These are phyloP conservation scores for Centaurea solstitialis DNA, from an alignment of 129 eudicot genomes.

Conservation along the genomic window DNA sequence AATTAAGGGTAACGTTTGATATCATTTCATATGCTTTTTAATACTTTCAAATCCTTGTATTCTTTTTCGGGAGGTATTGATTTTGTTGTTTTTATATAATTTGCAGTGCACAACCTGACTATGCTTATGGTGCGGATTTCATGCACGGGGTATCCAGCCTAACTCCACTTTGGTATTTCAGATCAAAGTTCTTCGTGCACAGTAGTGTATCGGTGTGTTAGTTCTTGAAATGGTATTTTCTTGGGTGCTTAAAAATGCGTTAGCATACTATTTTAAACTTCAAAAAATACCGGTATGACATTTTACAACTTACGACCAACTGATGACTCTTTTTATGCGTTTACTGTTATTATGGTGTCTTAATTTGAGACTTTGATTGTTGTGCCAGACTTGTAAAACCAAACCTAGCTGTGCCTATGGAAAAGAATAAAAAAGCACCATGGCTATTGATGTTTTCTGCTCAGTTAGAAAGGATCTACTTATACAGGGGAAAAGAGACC, in stretches of 20 bases:
- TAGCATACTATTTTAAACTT: background rate
- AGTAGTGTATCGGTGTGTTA: slow-evolving; percentile 32
- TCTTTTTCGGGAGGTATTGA: background rate
- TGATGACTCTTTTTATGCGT: background rate
- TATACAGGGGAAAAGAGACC: background rate
- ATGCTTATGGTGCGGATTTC: slow-evolving; percentile 92
- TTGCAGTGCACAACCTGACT: slow-evolving; percentile 98
- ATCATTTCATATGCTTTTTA: background rate
- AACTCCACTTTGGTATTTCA: slow-evolving; percentile 82
- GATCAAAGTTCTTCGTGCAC: too few species aligned
- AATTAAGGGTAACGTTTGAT: slow-evolving; percentile 46
- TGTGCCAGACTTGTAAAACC: background rate
- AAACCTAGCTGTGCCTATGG: background rate
- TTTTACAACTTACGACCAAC: background rate
- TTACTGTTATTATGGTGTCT: background rate
- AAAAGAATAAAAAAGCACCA: background rate
- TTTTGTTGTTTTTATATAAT: background rate
- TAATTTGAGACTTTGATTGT: background rate
- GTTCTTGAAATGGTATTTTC: background rate
- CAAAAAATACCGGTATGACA: background rate
- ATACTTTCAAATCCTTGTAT: background rate
- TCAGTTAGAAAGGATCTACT: background rate
- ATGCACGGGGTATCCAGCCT: slow-evolving; percentile 92
- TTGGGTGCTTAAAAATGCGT: background rate
- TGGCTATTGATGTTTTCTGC: background rate